Evolutionary conservation across 495 filamentous ascomycete genomes (phyloP).

Genomic region (Trichoderma reesei): DNA sequence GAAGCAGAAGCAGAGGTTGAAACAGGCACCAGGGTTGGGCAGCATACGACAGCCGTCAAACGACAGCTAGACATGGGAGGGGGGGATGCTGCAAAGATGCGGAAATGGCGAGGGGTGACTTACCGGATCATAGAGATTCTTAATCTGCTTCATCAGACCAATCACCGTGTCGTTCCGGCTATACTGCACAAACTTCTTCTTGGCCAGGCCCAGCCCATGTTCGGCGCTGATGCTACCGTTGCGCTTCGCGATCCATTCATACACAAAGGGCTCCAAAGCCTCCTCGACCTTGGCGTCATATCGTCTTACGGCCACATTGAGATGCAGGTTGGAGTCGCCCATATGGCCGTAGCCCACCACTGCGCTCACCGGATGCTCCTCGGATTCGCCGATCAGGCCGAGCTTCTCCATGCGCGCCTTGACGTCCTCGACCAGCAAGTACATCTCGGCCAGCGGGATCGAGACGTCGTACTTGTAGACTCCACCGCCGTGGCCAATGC

Average conservation of each 20-base stretch:
- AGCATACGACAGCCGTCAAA: not conserved
- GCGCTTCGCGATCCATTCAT: constrained; percentile 84
- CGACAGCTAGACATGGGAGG: constrained; percentile 5
- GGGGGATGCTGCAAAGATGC: constrained; percentile 11
- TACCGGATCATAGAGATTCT: constrained; percentile 84
- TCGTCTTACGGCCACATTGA: constrained; percentile 72
- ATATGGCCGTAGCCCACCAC: constrained; percentile 97
- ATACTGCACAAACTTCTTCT: constrained; percentile 90
- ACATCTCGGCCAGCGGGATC: constrained; percentile 81
- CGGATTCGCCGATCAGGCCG: constrained; percentile 68
- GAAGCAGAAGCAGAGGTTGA: not conserved
- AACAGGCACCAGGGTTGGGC: constrained; percentile 2
- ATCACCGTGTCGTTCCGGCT: constrained; percentile 80
- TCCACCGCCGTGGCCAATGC: constrained; percentile 79
- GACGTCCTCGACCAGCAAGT: constrained; percentile 78
- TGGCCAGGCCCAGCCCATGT: constrained; percentile 87
- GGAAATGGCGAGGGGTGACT: constrained; percentile 21
- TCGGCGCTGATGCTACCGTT: constrained; percentile 93
- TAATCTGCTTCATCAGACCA: constrained; percentile 85
- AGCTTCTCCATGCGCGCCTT: constrained; percentile 56
- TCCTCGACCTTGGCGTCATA: constrained; percentile 88
- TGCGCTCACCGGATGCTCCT: constrained; percentile 69
- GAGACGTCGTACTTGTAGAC: constrained; percentile 98
- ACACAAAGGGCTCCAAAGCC: constrained; percentile 86
- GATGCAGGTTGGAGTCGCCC: constrained; percentile 90